These are phyloP conservation scores for Paracoccidioides lutzii DNA, from an alignment of 2,329 filamentous ascomycete species.

Conservation along the genomic window DNA sequence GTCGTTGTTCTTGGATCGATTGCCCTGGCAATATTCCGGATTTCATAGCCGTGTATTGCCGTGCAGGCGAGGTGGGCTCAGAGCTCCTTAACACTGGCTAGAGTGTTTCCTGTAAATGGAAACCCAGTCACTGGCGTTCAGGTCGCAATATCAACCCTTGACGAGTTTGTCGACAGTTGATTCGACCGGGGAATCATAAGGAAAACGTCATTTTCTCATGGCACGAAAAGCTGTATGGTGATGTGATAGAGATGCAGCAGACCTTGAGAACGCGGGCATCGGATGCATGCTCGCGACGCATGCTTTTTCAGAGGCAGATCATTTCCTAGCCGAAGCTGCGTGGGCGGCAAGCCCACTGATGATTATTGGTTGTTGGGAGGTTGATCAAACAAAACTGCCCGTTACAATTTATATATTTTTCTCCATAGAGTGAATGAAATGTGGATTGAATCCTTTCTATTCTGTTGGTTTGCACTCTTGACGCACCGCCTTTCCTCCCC, in stretches of 20 bases:
- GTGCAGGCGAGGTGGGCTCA: not conserved
- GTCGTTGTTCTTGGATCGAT: not conserved
- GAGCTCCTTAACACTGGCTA: not conserved
- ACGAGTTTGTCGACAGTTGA: not conserved
- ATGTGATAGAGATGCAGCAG: not conserved
- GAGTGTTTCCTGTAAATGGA: too few relatives aligned
- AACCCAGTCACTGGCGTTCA: not conserved
- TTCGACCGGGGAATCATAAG: not conserved
- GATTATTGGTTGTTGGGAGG: not conserved
- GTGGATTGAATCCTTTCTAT: not conserved
- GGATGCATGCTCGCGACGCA: not conserved
- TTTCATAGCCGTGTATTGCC: not conserved
- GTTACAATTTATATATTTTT: not conserved
- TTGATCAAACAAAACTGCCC: not conserved
- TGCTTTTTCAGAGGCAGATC: not conserved
- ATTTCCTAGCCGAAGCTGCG: not conserved
- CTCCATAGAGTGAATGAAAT: too few relatives aligned
- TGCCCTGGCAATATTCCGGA: not conserved
- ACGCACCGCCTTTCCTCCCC: not conserved
- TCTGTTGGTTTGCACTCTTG: not conserved
- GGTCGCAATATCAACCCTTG: not conserved
- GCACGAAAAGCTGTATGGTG: not conserved
- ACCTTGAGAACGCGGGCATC: not conserved
- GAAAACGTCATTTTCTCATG: not conserved
- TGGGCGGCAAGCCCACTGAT: not conserved